Conservation (phyloP, 345 rosid species). For the Excoecaria cochinchinensis region DNA sequence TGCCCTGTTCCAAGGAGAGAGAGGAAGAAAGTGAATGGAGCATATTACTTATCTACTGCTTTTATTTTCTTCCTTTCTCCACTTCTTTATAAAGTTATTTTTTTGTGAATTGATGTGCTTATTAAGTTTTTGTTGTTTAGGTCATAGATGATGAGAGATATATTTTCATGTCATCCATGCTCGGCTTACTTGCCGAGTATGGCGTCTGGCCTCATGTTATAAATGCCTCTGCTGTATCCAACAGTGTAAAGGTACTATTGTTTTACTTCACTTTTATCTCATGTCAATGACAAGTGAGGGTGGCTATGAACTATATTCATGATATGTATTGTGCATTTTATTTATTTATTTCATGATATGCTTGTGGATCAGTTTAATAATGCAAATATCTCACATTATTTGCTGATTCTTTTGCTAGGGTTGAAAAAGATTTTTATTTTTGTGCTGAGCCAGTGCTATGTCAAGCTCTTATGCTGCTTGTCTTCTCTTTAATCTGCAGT, state of each 20-base stretch:
- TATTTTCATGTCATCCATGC: slow-evolving; percentile 79
- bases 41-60: not conserved
- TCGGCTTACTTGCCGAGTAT: slow-evolving; percentile 80
- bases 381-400: not conserved
- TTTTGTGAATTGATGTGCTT: not conserved
- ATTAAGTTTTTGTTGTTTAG: slow-evolving; percentile 34
- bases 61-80: not conserved
- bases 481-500: slow-evolving; percentile 4
- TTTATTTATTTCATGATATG: not conserved
- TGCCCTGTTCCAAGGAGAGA: not conserved
- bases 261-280: not conserved
- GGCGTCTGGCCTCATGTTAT: slow-evolving; percentile 67
- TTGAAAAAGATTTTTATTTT: not conserved
- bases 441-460: not conserved
- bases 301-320: not conserved
- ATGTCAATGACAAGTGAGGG: not conserved
- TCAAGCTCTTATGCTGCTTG: not conserved
- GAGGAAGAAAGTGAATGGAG: not conserved
- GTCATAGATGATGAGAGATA: slow-evolving; percentile 79
- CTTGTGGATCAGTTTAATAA: not conserved
- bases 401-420: not conserved
- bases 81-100: not conserved
- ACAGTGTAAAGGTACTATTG: slow-evolving; percentile 63
- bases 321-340: not conserved
- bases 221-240: slow-evolving; percentile 67